phyloP scores from a whole-genome alignment of 768 basidiomycete genomes.

The Hysterangium stoloniferum region DNA sequence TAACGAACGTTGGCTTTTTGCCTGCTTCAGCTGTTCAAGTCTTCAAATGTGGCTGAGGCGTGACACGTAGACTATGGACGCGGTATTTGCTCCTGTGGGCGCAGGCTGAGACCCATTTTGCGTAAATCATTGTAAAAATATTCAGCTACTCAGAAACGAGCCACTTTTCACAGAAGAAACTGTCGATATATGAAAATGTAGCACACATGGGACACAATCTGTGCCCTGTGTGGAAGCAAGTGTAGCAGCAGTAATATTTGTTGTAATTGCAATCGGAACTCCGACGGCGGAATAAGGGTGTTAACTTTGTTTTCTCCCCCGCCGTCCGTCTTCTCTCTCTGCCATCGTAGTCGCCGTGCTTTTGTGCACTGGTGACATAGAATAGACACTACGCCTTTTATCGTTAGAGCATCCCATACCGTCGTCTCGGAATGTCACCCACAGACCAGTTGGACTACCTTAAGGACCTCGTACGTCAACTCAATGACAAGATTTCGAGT shows the following conservation, averaged over 20 bases:
- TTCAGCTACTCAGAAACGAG: too few species aligned
- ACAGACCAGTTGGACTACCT: slow-evolving; percentile 88
- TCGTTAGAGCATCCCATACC: too few species aligned
- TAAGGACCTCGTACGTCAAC: slow-evolving; percentile 83
- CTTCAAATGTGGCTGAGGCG: neutral
- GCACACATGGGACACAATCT: too few species aligned
- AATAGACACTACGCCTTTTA: too few species aligned
- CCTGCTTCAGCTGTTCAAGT: neutral
- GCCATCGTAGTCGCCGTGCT: neutral
- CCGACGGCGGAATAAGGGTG: neutral
- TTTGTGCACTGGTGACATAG: neutral
- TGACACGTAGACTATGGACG: slow-evolving; percentile 1
- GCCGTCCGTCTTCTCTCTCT: neutral
- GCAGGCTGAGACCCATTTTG: too few species aligned
- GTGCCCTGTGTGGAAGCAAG: too few species aligned
- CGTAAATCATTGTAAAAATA: too few species aligned
- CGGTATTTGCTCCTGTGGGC: too few species aligned
- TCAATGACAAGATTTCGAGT: slow-evolving; percentile 79
- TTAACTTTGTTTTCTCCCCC: neutral
- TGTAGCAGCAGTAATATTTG: too few species aligned
- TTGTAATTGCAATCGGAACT: slow-evolving; percentile 7
- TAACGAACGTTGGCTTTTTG: neutral
- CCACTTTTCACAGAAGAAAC: too few species aligned
- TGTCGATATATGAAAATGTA: too few species aligned
- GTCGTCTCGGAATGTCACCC: slow-evolving; percentile 58